Evolutionary conservation across 192 early-diverging fungal genomes (phyloP).

Genomic region (Dissophora ornata): DNA sequence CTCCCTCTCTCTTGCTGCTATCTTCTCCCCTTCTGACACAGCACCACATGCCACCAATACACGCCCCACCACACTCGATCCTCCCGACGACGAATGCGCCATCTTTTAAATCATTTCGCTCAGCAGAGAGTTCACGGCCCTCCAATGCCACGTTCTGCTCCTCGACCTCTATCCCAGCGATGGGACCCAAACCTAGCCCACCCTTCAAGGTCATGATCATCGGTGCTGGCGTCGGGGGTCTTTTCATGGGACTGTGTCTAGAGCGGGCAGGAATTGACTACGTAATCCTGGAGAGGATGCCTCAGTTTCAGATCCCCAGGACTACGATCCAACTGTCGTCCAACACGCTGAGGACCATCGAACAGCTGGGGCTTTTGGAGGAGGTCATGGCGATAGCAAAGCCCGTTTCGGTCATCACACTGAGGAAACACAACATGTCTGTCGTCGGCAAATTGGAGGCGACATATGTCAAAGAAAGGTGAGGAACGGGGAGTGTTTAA

Average conservation of each 20-base stretch:
- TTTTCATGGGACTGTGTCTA: conserved; percentile 34
- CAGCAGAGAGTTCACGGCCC: not conserved
- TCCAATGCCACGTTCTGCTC: not conserved
- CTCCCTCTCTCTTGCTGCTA: too few species aligned
- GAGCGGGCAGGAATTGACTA: conserved; percentile 48
- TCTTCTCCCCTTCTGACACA: too few species aligned
- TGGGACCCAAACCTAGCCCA: not conserved
- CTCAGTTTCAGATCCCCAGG: conserved; percentile 9
- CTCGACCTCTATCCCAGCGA: not conserved
- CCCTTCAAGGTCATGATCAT: conserved; percentile 47
- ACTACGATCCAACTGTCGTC: conserved; percentile 30
- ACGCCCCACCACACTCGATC: not conserved
- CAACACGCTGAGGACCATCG: conserved; percentile 26
- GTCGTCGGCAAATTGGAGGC: conserved; percentile 29
- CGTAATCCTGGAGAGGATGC: conserved; percentile 22
- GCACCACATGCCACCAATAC: not conserved
- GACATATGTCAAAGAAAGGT: conserved; percentile 34
- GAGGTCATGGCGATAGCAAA: conserved; percentile 38
- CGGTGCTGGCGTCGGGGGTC: conserved; percentile 40
- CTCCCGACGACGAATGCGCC: not conserved
- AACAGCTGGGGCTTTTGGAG: conserved; percentile 35
- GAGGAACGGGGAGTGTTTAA: not conserved
- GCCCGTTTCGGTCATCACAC: conserved; percentile 22
- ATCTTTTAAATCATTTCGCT: conserved; percentile 13
- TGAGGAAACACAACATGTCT: conserved; percentile 34